Conservation (phyloP, 106 monocot genomes). For the Iris macrosiphon region DNA sequence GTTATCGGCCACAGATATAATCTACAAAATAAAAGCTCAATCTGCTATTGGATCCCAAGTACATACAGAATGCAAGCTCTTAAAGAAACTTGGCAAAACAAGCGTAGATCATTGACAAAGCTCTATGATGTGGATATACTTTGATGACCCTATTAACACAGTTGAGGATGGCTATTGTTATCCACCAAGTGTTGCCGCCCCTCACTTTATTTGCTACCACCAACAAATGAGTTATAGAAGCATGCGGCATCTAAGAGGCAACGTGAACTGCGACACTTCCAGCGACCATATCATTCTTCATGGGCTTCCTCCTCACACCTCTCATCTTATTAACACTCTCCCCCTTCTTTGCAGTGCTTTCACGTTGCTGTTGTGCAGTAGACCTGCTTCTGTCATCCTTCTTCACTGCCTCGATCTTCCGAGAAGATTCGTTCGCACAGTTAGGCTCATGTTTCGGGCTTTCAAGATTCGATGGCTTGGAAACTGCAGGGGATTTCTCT, state of each 20-base stretch:
- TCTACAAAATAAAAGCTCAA: too few species aligned
- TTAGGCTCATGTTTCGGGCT: background rate
- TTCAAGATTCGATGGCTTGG: background rate
- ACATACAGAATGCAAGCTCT: too few species aligned
- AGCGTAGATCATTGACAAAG: too few species aligned
- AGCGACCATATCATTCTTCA: slow-evolving; percentile 10
- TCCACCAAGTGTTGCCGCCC: too few species aligned
- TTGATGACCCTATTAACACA: too few species aligned
- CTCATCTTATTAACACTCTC: slow-evolving; percentile 4
- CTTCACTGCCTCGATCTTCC: background rate
- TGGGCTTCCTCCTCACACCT: background rate
- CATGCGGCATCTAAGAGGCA: slow-evolving; percentile 18
- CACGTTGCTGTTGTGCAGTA: background rate
- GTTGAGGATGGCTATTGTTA: too few species aligned
- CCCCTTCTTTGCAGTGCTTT: slow-evolving; percentile 6
- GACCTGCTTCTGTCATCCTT: slow-evolving; percentile 7
- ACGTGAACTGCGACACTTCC: slow-evolving; percentile 22
- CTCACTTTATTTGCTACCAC: too few species aligned
- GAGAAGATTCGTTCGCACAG: background rate
- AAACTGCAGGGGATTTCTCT: slow-evolving; percentile 8
- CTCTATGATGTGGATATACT: too few species aligned
- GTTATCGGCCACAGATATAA: too few species aligned
- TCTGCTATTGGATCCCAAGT: too few species aligned
- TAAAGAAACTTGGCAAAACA: too few species aligned
- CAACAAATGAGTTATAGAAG: slow-evolving; percentile 3